phyloP scores from a whole-genome alignment of 345 rosid genomes.

The Corymbia maculata region DNA sequence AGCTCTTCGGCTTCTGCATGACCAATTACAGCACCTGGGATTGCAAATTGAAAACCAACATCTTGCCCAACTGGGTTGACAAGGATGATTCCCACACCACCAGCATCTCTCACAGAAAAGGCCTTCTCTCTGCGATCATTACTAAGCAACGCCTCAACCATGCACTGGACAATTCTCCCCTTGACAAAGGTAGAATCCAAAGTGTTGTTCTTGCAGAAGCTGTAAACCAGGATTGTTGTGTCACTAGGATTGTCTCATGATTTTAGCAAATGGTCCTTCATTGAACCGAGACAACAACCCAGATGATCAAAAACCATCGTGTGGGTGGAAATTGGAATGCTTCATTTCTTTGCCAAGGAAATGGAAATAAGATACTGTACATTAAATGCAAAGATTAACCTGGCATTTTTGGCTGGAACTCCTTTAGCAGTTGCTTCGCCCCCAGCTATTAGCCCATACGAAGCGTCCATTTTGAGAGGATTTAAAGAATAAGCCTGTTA shows the following conservation, averaged over 20 bases:
- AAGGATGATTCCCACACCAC: slow-evolving; percentile 39
- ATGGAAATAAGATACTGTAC: background rate
- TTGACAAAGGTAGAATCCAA: slow-evolving; percentile 22
- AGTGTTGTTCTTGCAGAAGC: slow-evolving; percentile 40
- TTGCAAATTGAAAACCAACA: slow-evolving; percentile 25
- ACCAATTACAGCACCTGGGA: slow-evolving; percentile 23
- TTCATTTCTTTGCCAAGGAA: background rate
- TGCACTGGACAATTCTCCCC: slow-evolving; percentile 41
- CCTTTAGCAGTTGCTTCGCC: slow-evolving; percentile 40
- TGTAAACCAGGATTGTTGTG: background rate
- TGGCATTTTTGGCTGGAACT: slow-evolving; percentile 28
- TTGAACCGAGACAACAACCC: background rate
- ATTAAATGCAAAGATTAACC: slow-evolving; percentile 5
- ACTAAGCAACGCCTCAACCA: background rate
- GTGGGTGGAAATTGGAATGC: background rate
- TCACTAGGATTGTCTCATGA: background rate
- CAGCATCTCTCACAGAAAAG: slow-evolving; percentile 11
- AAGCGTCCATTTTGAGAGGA: slow-evolving; percentile 21
- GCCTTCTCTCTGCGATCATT: slow-evolving; percentile 18
- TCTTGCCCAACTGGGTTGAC: slow-evolving; percentile 19
- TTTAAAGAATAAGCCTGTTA: slow-evolving; percentile 31
- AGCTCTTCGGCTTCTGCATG: slow-evolving; percentile 29
- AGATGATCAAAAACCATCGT: background rate
- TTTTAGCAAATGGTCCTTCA: background rate
- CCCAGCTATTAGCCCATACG: slow-evolving; percentile 18